Base-by-base conservation (phyloP, 2,329 filamentous ascomycete genomes). In the Alternaria infectoria region DNA sequence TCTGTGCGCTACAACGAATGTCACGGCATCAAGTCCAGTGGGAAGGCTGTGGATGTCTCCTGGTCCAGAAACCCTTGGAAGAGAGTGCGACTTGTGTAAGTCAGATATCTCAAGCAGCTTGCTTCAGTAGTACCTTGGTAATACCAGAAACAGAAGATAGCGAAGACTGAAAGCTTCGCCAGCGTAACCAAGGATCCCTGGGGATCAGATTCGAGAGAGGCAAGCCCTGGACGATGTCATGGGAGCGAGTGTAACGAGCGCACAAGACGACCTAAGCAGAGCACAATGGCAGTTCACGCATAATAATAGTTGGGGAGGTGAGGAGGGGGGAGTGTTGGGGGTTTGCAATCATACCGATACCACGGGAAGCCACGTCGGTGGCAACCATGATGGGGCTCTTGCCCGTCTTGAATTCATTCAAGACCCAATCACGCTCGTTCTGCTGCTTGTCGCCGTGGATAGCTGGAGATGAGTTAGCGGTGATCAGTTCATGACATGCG, bases 361-460 rank as follows among this genome's bases (percentile, higher is more conserved):
- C 96, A 94, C 96, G 96, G 81, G 96, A 98, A 85, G 96, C 96
- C 85, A 99, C 96, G 80, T 98, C 96, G 72, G 96, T 99, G 85
- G 96, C 96, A 86, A 99, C 96, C 94, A 99, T 97, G 89, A 99
- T 97, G 81, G 96, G 96, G 86, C 93, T 97, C 88, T 98, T 97
- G 85, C 93, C 94, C 71, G 92, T 93, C 90, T 98, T 99, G 90
- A 99, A 99, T 83, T 98, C 95, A 83, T 98, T 96, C 80, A 99
- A 87, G 77, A 98, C 96, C 93, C 96, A 98, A 83, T 98, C 96
- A 86, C 96, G 94, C 86, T 99, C 96, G 83, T 97, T 97, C 81
- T 99, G 96, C 81, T 97, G 94, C 87, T 98, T 98, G 86, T 98
- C 96, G 79, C 96, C 96, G 86, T 99, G 96, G 74, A 99, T 98